Evolutionary conservation across 73 alveolate species (phyloP).

Genomic region (Stentor roeselii): DNA sequence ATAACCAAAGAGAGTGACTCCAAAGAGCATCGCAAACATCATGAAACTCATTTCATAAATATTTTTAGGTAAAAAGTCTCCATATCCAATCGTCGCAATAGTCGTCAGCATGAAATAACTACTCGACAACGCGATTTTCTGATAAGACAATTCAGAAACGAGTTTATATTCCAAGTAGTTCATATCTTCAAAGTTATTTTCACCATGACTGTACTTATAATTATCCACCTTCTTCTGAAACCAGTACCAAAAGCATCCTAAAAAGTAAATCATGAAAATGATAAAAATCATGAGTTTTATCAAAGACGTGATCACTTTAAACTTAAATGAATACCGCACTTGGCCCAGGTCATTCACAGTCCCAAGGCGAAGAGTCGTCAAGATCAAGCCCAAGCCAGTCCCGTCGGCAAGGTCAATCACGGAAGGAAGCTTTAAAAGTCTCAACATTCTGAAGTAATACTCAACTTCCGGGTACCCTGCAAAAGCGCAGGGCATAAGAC

Average conservation of each 20-base stretch:
- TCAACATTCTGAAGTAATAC: not conserved
- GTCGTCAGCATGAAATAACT: conserved; percentile 2
- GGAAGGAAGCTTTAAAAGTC: not conserved
- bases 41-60: conserved; percentile 2
- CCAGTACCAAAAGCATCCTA: conserved; percentile 3
- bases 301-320: not conserved
- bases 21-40: not conserved
- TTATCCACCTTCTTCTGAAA: not conserved
- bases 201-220: not conserved
- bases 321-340: not conserved
- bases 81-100: not conserved
- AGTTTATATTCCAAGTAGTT: not conserved
- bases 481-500: not conserved
- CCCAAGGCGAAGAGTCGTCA: not conserved
- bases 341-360: not conserved
- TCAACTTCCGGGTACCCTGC: not conserved
- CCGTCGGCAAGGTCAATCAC: not conserved
- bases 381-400: not conserved
- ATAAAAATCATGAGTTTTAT: not conserved
- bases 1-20: not conserved
- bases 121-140: not conserved
- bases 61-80: not conserved
- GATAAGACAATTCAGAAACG: not conserved
- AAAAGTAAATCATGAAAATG: not conserved
- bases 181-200: not conserved